Base-by-base conservation (phyloP, 306 rosid genomes). In the Cyclanthera cordifolia region DNA sequence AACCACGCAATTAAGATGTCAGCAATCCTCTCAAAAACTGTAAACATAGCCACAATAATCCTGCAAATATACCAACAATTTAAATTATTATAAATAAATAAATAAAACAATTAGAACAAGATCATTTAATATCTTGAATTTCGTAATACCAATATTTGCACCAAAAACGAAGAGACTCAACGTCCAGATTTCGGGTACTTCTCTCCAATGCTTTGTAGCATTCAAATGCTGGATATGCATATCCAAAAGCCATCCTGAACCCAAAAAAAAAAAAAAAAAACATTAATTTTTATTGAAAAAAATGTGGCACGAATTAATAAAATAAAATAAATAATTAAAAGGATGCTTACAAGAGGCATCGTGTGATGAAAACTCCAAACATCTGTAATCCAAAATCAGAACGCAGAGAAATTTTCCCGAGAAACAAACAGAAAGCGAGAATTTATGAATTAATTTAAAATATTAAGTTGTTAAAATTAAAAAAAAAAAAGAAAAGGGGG, bases 171-270 rank as follows among this genome's bases (percentile, higher is more conserved):
- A 93, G 95, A 51, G 90, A 91, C 49, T 86, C 88, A 20, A 83
- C 81, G 19, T 77, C 79, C 0, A 86, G 16, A 14, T 12, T 63
- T 1, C 69, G 82, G 73, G 54, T 77, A 77, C 88, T 87, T 78
- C 78, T 90, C 82, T 90, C 99, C 69, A 90, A 80, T 0, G 79
- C 67, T 80, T 85, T 93, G 72, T 85, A 93, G 70, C 99, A 93
- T 79, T 90, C 87, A 10, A 88, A 81, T 71, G 95, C 99, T 10
- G 99, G 99, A 81, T 93, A 93, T 43, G 95, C 99, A 83, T 93
- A 93, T 69, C 96, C 97, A 53, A 90, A 72, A 45, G 70, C 1
- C 79, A 93, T 71, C 57, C 96, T 93, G 11, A 79, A 45, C n/a
- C 4, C 4, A 28, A 2, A 28, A 2, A 28, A 2, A 28, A 2